These are phyloP conservation scores for Bathelium albidoporum DNA, from an alignment of 495 filamentous ascomycete genomes.

Conservation along the genomic window DNA sequence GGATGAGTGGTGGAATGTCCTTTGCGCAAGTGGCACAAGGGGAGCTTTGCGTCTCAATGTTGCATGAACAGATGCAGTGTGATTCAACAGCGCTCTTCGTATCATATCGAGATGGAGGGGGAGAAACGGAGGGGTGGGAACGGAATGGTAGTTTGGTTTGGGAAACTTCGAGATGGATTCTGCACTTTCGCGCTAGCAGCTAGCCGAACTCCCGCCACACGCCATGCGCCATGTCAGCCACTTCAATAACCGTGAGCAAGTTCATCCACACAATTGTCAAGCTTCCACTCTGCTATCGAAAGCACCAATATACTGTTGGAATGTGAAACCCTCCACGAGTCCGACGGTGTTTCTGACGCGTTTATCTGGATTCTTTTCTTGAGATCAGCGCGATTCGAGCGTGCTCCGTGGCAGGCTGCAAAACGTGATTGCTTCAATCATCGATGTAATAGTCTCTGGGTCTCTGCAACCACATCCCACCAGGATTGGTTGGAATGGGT, in stretches of 20 bases:
- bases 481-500: too few relatives aligned
- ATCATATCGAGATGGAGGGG: not conserved
- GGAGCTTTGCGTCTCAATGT: not conserved
- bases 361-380: too few relatives aligned
- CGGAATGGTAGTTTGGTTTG: not conserved
- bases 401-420: not conserved
- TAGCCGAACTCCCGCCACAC: not conserved
- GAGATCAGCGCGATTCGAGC: too few relatives aligned
- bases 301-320: too few relatives aligned
- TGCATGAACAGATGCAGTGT: not conserved
- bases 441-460: too few relatives aligned
- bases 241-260: too few relatives aligned
- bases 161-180: slow-evolving; percentile 1
- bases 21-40: not conserved
- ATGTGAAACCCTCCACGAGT: not conserved
- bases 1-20: not conserved
- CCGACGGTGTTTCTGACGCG: not conserved
- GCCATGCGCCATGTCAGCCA: not conserved
- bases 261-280: too few relatives aligned
- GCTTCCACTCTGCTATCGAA: too few relatives aligned
- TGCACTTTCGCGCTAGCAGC: not conserved
- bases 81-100: not conserved
- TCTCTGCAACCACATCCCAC: too few relatives aligned
- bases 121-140: not conserved
- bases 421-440: not conserved